Evolutionary conservation across 2,329 filamentous ascomycete species (phyloP).

Genomic region (Teratosphaeria zuluensis): DNA sequence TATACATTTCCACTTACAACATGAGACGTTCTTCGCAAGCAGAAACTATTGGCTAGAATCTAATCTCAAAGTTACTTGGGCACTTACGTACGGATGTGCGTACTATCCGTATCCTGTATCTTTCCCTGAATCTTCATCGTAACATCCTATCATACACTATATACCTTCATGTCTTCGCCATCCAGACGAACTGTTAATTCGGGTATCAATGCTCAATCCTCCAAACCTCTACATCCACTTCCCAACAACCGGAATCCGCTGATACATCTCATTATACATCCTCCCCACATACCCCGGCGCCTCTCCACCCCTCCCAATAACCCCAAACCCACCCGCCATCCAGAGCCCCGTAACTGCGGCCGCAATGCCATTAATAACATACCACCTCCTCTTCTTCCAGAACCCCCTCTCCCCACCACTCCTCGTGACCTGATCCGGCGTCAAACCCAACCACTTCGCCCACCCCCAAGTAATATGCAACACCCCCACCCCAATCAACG

Average conservation of each 20-base stretch:
- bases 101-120: too few species aligned
- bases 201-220: not conserved
- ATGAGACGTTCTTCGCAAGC: too few species aligned
- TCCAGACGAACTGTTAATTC: not conserved
- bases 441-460: conserved; percentile 67
- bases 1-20: too few species aligned
- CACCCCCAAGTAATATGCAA: conserved; percentile 78
- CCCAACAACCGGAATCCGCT: conserved; percentile 48
- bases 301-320: conserved; percentile 63
- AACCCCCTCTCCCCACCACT: conserved; percentile 41
- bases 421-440: conserved; percentile 45
- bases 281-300: conserved; percentile 70
- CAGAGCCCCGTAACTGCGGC: conserved; percentile 55
- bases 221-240: conserved; percentile 27
- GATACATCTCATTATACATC: conserved; percentile 68
- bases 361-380: conserved; percentile 58
- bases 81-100: too few species aligned
- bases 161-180: not conserved
- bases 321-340: conserved; percentile 69
- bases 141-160: not conserved
- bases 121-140: too few species aligned
- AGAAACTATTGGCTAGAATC: too few species aligned
- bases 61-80: too few species aligned
- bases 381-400: conserved; percentile 56
- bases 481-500: conserved; percentile 56